Base-by-base conservation (phyloP, 495 filamentous ascomycete genomes). In the Parmelia sp. region DNA sequence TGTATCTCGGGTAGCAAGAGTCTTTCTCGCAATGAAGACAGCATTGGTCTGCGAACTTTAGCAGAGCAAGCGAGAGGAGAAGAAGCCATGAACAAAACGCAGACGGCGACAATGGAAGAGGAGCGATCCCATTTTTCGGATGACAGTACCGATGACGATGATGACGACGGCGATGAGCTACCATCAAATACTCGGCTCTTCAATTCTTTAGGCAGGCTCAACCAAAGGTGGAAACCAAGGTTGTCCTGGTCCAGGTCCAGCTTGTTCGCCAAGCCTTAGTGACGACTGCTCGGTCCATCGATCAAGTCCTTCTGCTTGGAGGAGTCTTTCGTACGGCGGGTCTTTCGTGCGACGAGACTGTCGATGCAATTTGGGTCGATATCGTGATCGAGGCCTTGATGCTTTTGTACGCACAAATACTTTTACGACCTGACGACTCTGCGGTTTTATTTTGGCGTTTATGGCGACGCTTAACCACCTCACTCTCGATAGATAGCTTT, bases 121-220 rank as follows among this genome's bases (percentile, higher is more conserved):
- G 51, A 55, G 27, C 51, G 11, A 21, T 55, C 51, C 17, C 51
- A 33, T 55, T 55, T 55, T 55, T 55, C 51, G 7, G 51, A 55
- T 55, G 19, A 19, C 51, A 55, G 51, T 35, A 33, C 27, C 4
- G 51, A 55, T 25, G 51, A 55, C 6, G 51, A 55, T 31, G 51
- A 55, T 21, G 17, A 55, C 29, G 51, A 14, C 25, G 25, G 23
- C 23, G 29, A 33, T 15, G 3, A n/a, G n/a, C n/a, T 19, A 55
- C 29, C 51, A 21, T 33, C 51, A 17, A 31, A 35, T 17, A 15
- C 11, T 55, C 51, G 51, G 29, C 51, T 55, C 51, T 1, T 33
- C 27, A 55, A 55, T 33, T 55, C 51, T 35, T 15, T 55, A 31
- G 51, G 51, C 51, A 55, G 51, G 51, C 51, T 33, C 10, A 33